Base-by-base conservation (phyloP, 768 basidiomycete genomes). In the Paxillus involutus region DNA sequence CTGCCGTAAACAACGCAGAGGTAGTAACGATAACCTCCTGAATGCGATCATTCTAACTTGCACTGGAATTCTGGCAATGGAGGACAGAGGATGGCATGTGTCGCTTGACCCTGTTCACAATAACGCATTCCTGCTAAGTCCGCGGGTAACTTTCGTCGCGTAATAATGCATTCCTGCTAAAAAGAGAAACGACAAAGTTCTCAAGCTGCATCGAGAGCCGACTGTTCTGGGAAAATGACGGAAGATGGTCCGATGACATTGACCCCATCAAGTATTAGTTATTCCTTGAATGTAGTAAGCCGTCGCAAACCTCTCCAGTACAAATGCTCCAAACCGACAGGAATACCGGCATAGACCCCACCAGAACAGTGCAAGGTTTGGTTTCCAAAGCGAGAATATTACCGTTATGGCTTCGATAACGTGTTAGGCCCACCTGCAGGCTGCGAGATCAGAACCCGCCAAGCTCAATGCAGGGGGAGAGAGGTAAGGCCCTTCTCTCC, bases 51-150 rank as follows among this genome's bases (percentile, higher is more conserved):
- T 35, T 45, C 30, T 40, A 33, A 40, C 49, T 42, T 35, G n/a
- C 26, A 26, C 35, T 16, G n/a, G 14, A 37, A 14, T 14, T 41
- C 46, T 49, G 49, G 44, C 41, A 46, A 42, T 17, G 45, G 16
- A n/a, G 39, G 16, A 24, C 21, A 24, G 40, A 33, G 45, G 24
- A 30, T 16, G 30, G 41, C 35, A 33, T 29, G 9, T 30, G 17
- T 17, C 44, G 32, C n/a, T 41, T 51, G 47, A 35, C 57, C 58
- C 59, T 58, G 61, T 49, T 47, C 17, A 41, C 32, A 41, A 48
- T 61, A 63, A 63, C 56, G 56, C 55, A 33, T 30, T 14, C 53
- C 49, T 60, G 62, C 52, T 48, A 68, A 62, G 52, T 44, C 64
- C 69, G 59, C 62, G 64, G 64, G 57, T 19, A 39, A 26, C 50